These are phyloP conservation scores for Sugiyamaella smithiae DNA, from an alignment of 805 yeast genomes.

Conservation along the genomic window DNA sequence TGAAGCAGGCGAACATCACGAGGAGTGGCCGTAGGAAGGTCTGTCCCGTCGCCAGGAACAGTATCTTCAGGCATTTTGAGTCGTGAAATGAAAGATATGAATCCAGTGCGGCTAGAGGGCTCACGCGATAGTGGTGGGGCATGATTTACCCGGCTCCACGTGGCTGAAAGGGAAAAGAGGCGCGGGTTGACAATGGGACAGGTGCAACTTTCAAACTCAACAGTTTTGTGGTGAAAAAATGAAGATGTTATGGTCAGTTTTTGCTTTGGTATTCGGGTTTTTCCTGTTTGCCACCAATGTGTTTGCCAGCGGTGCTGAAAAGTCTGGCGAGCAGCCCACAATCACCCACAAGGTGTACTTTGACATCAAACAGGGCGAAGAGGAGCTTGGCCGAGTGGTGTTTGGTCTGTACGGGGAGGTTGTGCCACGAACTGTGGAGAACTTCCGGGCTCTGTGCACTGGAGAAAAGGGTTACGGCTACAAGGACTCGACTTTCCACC, in stretches of 20 bases:
- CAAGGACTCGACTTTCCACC: constrained; percentile 63
- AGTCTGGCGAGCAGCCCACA: constrained; percentile 37
- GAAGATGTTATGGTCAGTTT: constrained; percentile 26
- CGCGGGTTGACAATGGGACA: too few relatives aligned
- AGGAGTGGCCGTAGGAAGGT: constrained; percentile 45
- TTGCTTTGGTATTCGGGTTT: constrained; percentile 23
- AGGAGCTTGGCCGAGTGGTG: constrained; percentile 73
- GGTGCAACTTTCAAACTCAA: neutral
- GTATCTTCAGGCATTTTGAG: constrained; percentile 1
- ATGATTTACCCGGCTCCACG: neutral
- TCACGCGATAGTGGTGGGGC: neutral
- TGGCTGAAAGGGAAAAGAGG: too few relatives aligned
- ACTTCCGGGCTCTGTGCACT: constrained; percentile 74
- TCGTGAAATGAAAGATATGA: too few relatives aligned
- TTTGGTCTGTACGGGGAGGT: constrained; percentile 85
- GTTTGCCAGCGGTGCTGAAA: constrained; percentile 17
- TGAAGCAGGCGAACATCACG: constrained; percentile 90
- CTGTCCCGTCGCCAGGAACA: constrained; percentile 14
- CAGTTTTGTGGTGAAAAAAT: too few relatives aligned
- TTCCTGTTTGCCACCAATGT: constrained; percentile 19
- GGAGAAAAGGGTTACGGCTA: constrained; percentile 74
- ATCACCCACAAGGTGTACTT: constrained; percentile 81
- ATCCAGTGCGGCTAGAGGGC: neutral
- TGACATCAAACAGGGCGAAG: constrained; percentile 78
- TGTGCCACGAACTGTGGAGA: constrained; percentile 85